Base-by-base conservation (phyloP, 768 basidiomycete genomes). In the Suillus sp. region DNA sequence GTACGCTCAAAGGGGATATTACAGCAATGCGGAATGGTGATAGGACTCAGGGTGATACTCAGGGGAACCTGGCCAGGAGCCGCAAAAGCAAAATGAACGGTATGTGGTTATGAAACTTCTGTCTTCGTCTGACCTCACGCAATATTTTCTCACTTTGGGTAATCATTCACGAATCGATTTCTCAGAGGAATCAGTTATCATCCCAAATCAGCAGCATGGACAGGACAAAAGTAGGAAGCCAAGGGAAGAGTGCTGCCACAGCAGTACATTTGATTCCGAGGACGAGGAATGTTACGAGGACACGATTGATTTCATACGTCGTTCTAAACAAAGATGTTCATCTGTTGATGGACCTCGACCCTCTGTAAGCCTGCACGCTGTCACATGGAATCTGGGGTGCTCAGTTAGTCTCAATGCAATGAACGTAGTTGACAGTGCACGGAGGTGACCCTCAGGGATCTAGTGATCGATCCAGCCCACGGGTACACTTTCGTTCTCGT, bases 401-500 rank as follows among this genome's bases (percentile, higher is more conserved):
- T 57, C 56, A 57, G 56, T 57, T 35, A 40, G 56, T 38, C 34
- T 30, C 25, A 40, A 40, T 27, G 18, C 56, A 57, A 8, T 55
- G 54, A 35, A 37, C 38, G 18, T 30, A 57, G 56, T 27, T 30
- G 40, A 57, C 56, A 27, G 38, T 40, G 25, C 40, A 25, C 10
- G 56, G 56, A 30, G 56, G 40, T 57, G 56, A 57, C 18, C 25
- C 11, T 11, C 56, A 57, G 25, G 38, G 30, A n/a, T 22, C 57
- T 34, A 34, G 63, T 22, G 69, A 67, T 58, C 69, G 55, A 16
- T 45, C 67, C 20, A 25, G 60, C 48, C 69, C 66, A 6, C 78
- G 76, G 37, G 87, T 92, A 3, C 88, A 83, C 60, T 92, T 92
- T 73, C 84, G 85, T 62, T 87, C 90, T 60, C 84, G 91, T 47